These are phyloP conservation scores for Cercospora citrullina DNA, from an alignment of 2,329 filamentous ascomycete genomes.

Conservation along the genomic window DNA sequence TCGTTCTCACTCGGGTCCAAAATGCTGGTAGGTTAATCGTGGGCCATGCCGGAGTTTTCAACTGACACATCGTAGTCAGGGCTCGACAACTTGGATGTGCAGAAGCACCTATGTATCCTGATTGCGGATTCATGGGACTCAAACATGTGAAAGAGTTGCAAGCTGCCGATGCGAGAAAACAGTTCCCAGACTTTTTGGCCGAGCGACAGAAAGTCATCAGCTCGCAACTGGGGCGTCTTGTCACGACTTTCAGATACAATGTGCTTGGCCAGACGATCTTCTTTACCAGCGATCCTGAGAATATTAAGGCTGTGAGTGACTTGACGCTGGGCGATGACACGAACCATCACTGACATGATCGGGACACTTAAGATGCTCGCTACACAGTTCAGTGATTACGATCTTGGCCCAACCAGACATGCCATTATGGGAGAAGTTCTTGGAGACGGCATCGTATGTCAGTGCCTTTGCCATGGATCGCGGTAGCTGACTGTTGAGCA, in stretches of 20 bases:
- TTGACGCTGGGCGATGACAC: not conserved
- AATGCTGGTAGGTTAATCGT: conserved; percentile 19
- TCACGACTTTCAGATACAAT: conserved; percentile 32
- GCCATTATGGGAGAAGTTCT: conserved; percentile 36
- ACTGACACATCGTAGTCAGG: conserved; percentile 24
- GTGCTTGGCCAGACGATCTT: conserved; percentile 32
- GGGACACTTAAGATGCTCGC: conserved; percentile 32
- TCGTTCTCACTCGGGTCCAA: conserved; percentile 21
- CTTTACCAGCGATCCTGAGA: conserved; percentile 39
- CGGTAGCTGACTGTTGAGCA: conserved; percentile 12
- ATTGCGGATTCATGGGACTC: conserved; percentile 34
- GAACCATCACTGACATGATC: not conserved
- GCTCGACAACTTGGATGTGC: conserved; percentile 31
- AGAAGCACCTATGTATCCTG: conserved; percentile 28
- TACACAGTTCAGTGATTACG: conserved; percentile 37
- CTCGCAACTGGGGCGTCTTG: conserved; percentile 28
- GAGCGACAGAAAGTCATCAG: conserved; percentile 32
- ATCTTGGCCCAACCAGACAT: conserved; percentile 33
- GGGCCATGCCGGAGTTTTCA: not conserved
- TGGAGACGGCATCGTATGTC: conserved; percentile 36
- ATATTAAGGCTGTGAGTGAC: conserved; percentile 36
- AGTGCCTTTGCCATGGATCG: not conserved
- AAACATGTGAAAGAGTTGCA: conserved; percentile 32
- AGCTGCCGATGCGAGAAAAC: conserved; percentile 32
- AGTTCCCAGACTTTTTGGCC: conserved; percentile 35